Conservation (phyloP, 139 green algal species). For the Coccomyxa sp. region DNA sequence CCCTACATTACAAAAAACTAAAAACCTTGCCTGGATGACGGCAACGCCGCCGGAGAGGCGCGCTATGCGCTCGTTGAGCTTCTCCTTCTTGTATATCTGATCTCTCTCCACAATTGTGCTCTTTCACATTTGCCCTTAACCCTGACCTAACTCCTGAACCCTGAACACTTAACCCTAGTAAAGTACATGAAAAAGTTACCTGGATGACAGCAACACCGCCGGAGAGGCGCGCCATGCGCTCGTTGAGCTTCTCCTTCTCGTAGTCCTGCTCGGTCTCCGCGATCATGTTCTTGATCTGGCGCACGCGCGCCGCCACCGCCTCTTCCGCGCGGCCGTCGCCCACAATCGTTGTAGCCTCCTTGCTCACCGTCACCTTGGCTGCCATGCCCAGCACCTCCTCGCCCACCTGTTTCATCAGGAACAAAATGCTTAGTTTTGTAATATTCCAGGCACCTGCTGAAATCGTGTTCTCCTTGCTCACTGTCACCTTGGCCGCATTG, state of each 20-base stretch:
- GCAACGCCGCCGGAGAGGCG: slow-evolving; percentile 93
- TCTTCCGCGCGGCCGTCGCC: slow-evolving; percentile 72
- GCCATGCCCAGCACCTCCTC: slow-evolving; percentile 87
- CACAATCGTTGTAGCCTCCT: slow-evolving; percentile 96
- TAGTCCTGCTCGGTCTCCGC: slow-evolving; percentile 88
- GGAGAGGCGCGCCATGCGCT: slow-evolving; percentile 93
- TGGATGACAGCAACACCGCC: slow-evolving; percentile 98
- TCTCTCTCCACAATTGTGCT: slow-evolving; percentile 77
- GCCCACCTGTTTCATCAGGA: slow-evolving; percentile 16
- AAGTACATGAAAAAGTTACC: too few species aligned
- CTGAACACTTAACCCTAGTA: too few species aligned
- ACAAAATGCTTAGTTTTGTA: neutral
- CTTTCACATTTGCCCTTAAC: too few species aligned
- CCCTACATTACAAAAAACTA: too few species aligned
- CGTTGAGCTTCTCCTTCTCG: slow-evolving; percentile 99
- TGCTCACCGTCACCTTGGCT: slow-evolving; percentile 85
- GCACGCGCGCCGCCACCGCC: slow-evolving; percentile 85
- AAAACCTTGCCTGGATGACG: slow-evolving; percentile 89
- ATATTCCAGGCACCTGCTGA: too few species aligned
- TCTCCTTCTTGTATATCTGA: slow-evolving; percentile 98
- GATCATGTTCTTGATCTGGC: slow-evolving; percentile 92
- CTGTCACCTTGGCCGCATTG: slow-evolving; percentile 79
- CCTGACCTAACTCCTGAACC: too few species aligned
- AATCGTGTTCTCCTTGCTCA: slow-evolving; percentile 94
- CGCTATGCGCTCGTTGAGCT: slow-evolving; percentile 98